A percentile compares a stretch with the other conserved stretches of the same genome.
phyloP scores from a whole-genome alignment of 1,139 yeast species.

The Candida albicans region DNA sequence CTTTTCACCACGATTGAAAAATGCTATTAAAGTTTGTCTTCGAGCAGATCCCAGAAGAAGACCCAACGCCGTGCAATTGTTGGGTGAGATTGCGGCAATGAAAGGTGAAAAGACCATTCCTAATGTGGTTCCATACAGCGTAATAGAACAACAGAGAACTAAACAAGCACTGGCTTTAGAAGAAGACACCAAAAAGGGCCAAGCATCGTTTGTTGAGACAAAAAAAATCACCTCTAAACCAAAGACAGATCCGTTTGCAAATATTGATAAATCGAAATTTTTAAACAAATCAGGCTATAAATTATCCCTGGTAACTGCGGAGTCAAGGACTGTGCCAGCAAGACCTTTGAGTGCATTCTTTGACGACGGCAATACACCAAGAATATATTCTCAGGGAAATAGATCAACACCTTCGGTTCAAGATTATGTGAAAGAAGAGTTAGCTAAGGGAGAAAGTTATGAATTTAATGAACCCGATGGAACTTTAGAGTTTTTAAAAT shows the following conservation, averaged over 20 bases:
- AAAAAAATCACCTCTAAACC: neutral
- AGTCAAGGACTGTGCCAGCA: conserved; percentile 9
- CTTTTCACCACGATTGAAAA: conserved; percentile 49
- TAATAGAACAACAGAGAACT: conserved; percentile 17
- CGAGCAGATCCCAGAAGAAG: conserved; percentile 69
- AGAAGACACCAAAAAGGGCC: neutral
- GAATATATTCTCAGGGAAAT: conserved; percentile 15
- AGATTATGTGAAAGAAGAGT: conserved; percentile 36
- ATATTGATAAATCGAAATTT: conserved; percentile 36
- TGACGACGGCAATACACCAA: conserved; percentile 10
- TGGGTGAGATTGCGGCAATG: conserved; percentile 68
- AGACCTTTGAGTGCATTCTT: conserved; percentile 16
- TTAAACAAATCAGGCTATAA: conserved; percentile 9
- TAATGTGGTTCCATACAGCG: conserved; percentile 41
- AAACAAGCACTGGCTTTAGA: neutral
- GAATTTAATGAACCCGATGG: conserved; percentile 20
- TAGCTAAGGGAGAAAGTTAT: conserved; percentile 26
- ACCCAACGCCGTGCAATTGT: conserved; percentile 70
- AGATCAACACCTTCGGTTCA: conserved; percentile 32
- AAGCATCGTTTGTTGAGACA: neutral
- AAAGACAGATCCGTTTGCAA: conserved; percentile 37
- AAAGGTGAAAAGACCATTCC: conserved; percentile 55
- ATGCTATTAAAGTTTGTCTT: conserved; percentile 60
- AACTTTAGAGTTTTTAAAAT: conserved; percentile 58
- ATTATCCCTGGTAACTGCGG: conserved; percentile 10